phyloP scores from a whole-genome alignment of 2,329 filamentous ascomycete species.

The Neoscytalidium dimidiatum region DNA sequence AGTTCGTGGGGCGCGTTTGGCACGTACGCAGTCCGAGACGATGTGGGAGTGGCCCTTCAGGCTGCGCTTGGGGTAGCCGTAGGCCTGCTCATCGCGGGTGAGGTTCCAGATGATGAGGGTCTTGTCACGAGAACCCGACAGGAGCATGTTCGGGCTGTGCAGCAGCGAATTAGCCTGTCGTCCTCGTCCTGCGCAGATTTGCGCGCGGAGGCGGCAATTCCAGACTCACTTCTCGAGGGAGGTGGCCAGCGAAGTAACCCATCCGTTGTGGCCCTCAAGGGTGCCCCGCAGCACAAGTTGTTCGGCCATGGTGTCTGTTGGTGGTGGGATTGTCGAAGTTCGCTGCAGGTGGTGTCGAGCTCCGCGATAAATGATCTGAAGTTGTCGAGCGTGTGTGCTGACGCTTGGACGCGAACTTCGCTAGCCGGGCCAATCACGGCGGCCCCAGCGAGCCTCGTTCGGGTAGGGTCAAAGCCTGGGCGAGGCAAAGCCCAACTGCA shows the following conservation, averaged over 20 bases:
- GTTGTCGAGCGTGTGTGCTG: slow-evolving; percentile 18
- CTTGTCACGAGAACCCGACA: slow-evolving; percentile 97
- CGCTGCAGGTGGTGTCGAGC: slow-evolving; percentile 21
- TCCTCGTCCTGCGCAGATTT: slow-evolving; percentile 18
- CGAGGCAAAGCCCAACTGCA: not conserved
- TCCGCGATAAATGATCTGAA: slow-evolving; percentile 21
- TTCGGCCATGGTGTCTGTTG: slow-evolving; percentile 70
- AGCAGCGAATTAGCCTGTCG: slow-evolving; percentile 31
- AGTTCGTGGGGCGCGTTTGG: slow-evolving; percentile 23
- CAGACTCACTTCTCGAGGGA: slow-evolving; percentile 91
- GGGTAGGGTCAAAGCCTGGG: slow-evolving; percentile 6
- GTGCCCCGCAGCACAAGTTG: slow-evolving; percentile 95
- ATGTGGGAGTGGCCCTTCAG: slow-evolving; percentile 99
- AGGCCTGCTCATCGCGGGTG: slow-evolving; percentile 95
- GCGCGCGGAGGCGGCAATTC: not conserved
- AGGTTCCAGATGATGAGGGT: slow-evolving; percentile 99
- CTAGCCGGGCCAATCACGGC: slow-evolving; percentile 15
- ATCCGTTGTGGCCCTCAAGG: slow-evolving; percentile 99
- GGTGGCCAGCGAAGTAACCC: slow-evolving; percentile 97
- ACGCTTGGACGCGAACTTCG: slow-evolving; percentile 15
- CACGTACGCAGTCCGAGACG: slow-evolving; percentile 98
- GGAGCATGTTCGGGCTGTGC: slow-evolving; percentile 95
- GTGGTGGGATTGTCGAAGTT: slow-evolving; percentile 21
- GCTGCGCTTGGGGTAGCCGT: slow-evolving; percentile 98
- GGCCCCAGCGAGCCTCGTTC: slow-evolving; percentile 1